Base-by-base conservation (phyloP, 225 moss, liverwort and hornwort genomes). In the Bryum argenteum region DNA sequence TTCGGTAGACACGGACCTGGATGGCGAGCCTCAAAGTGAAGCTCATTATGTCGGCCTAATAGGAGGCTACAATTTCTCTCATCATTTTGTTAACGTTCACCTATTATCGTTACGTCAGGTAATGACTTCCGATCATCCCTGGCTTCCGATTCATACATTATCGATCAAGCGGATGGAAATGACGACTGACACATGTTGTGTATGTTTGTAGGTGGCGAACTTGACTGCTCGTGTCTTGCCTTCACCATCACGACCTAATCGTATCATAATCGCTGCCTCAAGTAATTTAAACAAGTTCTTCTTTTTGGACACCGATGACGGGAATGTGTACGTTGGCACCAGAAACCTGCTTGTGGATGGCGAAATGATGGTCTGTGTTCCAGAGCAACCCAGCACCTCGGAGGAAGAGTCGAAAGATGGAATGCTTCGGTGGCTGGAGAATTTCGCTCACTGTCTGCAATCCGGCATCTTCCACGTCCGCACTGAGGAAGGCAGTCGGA, bases 321-420 rank as follows among this genome's bases (percentile, higher is more conserved):
- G 82, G 67, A 78, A 89, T 78, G 85, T 95, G 43, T 93, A 95
- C 42, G 95, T 95, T 1, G 95, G 90, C 18, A 92, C 90, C 60
- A 75, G 82, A 52, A 82, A 87, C 40, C 72, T 89, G 65, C 78
- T 82, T 40, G 44, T 66, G 43, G 82, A 88, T 67, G 88, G 84
- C 67, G 94, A 95, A 82, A 91, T 95, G 95, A 89, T 95, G 83
- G 61, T 90, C 54, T 95, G 95, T 81, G 89, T 91, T 54, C 95
- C 95, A 72, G 84, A 78, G 55, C 72, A 75, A 83, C 52, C 70
- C 10, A 81, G 64, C 56, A 69, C 65, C 38, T 78, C 75, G 18
- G 83, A 79, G 66, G 83, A 76, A 21, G 76, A 89, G 47, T 60
- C 67, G 23, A 77, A 80, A 77, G 95, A 95, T 61, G 91, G 95